Base-by-base conservation (phyloP, 179 eudicot genomes). In the Pouteria campechiana region DNA sequence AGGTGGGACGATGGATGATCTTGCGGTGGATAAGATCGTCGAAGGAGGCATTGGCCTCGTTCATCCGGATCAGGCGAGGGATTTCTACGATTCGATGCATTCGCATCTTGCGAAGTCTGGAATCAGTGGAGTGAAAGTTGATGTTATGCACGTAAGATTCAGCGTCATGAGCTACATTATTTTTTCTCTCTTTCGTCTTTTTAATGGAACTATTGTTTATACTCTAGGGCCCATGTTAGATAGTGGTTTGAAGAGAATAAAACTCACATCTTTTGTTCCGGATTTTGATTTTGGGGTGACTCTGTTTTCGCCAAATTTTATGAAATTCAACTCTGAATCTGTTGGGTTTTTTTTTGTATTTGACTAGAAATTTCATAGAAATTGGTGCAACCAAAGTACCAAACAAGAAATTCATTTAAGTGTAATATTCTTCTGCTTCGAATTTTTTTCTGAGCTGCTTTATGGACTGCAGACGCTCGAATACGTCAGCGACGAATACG, bases 31-130 rank as follows among this genome's bases (percentile, higher is more conserved):
- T 32, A 76, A 64, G 27, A 61, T 76, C 10, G 57, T 79, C 7
- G 78, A 73, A 39, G 80, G 77, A 2, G 72, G 83, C 6, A 64
- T 79, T 33, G 88, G 88, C 11, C 72, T 79, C 17, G 83, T 79
- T 34, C 58, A 67, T 42, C 88, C 88, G 28, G 64, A 72, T 35
- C 75, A 76, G 56, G 83, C 84, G 10, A 34, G 28, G 8, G 67
- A 76, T 3, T 52, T 80, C 11, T 80, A 73, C 37, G 79, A 77
- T 46, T 70, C 79, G 0, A 67, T 80, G 85, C 81, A 80, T 37
- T 77, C 85, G 0, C 65, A 80, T 50, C 76, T 80, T 17, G 39
- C 78, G 10, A 41, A 32, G 45, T 74, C 41, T 6, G 81, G 81
- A 18, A 59, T 76, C 31, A 70, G 71, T 15, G 89, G 81, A 25